Evolutionary conservation across 768 basidiomycete genomes (phyloP), one percentile per base, ranked within the genome.

Genomic region (Trametes maxima): DNA sequence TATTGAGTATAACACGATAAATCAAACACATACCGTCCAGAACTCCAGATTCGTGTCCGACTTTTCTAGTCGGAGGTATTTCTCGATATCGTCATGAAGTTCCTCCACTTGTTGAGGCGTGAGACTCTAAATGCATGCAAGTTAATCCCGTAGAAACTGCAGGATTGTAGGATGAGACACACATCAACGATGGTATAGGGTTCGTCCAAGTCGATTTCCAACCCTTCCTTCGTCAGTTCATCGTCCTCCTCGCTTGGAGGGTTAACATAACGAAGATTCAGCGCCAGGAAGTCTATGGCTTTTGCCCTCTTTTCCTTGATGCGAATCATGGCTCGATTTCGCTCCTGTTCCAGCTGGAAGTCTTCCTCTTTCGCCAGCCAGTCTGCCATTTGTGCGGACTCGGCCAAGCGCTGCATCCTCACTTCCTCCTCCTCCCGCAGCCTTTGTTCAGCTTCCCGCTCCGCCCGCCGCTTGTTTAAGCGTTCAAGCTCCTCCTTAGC

Each of bases 101-200:
- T 99, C 96, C 65, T 94, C 87, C 8, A 93, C 90, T 79, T 99
- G 95, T 48, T 88, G 85, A 4, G 87, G 76, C 16, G 92, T 87
- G 28, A 99, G 81, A 73, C 88, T 98, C 93, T 95, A 66, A 14
- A 53, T 5, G 14, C 2, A 49, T 17, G 64, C 63, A 42, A 61
- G 54, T 40, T 42, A n/a, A 33, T 2, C 11, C 22, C 21, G 52
- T 28, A 21, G 56, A 44, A 33, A 4, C 17, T n/a, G 24, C 2
- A 0, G 13, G 8, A 14, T 12, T n/a, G 43, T 10, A 21, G 25
- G 24, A 13, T 51, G 24, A 33, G 22, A 79, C 90, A 63, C 72
- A 95, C 95, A 65, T 97, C 94, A 65, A 98, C 89, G 66, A 99
- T 98, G 68, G 91, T 92, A 77, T 98, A 99, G 1, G 97, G 97